Evolutionary conservation across 2,329 filamentous ascomycete species (phyloP), one percentile per base, ranked within the genome.

Genomic region (Penicillium freii): DNA sequence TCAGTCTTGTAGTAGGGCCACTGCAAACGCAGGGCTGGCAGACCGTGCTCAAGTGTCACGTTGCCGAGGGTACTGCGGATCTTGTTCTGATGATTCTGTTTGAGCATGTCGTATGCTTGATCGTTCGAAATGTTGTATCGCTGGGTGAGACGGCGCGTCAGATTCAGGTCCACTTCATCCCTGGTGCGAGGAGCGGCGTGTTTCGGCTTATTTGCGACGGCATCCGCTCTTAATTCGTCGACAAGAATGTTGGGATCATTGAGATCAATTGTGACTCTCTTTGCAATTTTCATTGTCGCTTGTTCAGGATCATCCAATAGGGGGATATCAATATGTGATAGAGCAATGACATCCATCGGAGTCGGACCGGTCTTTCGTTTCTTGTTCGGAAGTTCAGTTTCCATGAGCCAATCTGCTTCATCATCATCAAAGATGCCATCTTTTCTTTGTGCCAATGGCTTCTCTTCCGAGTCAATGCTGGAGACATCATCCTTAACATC

Each of bases 71-170:
- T 96, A 51, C 92, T 94, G 64, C 94, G 87, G 60, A 99, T 90
- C 75, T 96, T 97, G 81, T 91, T 92, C 77, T 96, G 91, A 70
- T 96, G 92, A 70, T 97, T 97, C 74, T 96, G 92, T 75, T 97
- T 97, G 44, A 99, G 84, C 59, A 92, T 86, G 70, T 97, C 92
- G 73, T 99, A 99, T 1, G 92, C 92, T 58, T 94, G 89, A 69
- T 99, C 94, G 62, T 97, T 97, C 31, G 92, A 96, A 57, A 95
- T 90, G 71, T 97, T 97, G 81, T 96, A 99, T 42, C 93, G 87
- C 64, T 88, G 85, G 38, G 85, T 85, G 36, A 96, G 82, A 55
- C 90, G 87, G 54, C 88, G 89, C 3, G 87, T 86, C 42, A 91
- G 77, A 50, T 86, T 88, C 17, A 87, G 85, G 84, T 85, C 79